Evolutionary conservation across 176 grass and related monocot species (phyloP), one percentile per base, ranked within the genome.

Genomic region (sorghum (Sorghum bicolor)): DNA sequence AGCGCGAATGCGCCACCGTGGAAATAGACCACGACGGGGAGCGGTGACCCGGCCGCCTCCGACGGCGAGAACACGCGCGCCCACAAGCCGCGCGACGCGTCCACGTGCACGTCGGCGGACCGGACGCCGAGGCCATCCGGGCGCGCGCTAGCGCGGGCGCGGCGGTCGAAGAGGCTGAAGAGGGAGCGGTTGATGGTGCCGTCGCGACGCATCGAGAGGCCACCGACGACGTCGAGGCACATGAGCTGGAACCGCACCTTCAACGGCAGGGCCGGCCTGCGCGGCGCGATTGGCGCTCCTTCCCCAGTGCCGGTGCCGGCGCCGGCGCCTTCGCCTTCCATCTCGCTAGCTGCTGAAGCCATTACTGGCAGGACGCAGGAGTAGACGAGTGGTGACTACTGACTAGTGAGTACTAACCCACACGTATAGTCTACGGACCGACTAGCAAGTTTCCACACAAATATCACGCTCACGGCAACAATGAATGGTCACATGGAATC

Each of bases 1-100:
- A 89, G 64, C 33, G 43, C 36, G 91, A 93, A 97, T 16, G 84
- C 94, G 36, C 94, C 89, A 39, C 94, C 89, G 81, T 97, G 94
- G 87, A 90, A 86, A 82, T 87, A 83, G 28, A 97, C 80, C 24
- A 97, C 3, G 20, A 91, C 70, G 34, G 92, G 87, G 52, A 85
- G 72, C 31, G 78, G 64, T 0, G 15, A 0, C 9, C 17, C 6
- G 17, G 50, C 2, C 3, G 77, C 22, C 29, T 10, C 19, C 68
- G 40, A 36, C 13, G 87, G 87, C 1, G 53, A 66, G 82, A 77
- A 94, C 24, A 94, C 83, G 29, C 87, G 93, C 20, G 70, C 79
- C 93, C 87, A 92, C 25, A 92, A 70, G 24, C 74, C 53, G 13
- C 75, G 78, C 6, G 77, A 41, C 25, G 31, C 28, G 74, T 92